These are phyloP conservation scores for Leccinellum luteum DNA, from an alignment of 768 basidiomycete genomes.

Conservation along the genomic window DNA sequence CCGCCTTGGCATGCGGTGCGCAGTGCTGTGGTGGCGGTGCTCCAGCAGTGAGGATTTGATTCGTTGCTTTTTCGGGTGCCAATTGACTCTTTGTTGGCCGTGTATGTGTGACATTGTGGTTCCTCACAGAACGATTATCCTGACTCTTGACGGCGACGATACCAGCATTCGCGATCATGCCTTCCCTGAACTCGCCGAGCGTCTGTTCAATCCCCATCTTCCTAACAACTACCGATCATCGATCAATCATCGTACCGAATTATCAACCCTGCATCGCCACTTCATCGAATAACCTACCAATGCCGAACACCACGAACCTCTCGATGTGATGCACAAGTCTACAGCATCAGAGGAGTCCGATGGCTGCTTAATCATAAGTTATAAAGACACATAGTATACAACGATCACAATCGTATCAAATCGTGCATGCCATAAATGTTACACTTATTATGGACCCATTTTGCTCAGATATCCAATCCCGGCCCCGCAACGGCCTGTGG, in stretches of 20 bases:
- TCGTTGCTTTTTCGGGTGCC: background rate
- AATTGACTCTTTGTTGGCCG: background rate
- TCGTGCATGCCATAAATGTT: background rate
- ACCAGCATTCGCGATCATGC: background rate
- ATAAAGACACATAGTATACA: slow-evolving; percentile 4
- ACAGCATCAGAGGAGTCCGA: background rate
- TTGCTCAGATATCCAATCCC: slow-evolving; percentile 21
- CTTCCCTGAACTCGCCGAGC: background rate
- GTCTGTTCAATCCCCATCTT: background rate
- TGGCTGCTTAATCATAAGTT: background rate
- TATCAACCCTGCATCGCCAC: no score
- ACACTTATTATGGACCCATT: background rate
- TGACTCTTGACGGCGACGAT: background rate
- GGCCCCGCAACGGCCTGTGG: slow-evolving; percentile 7
- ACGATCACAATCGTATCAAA: background rate
- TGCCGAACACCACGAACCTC: background rate
- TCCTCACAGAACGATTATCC: background rate
- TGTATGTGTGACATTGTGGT: background rate
- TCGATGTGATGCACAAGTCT: background rate
- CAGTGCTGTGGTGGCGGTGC: slow-evolving; percentile 4
- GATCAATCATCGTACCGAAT: background rate
- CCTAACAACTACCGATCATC: background rate
- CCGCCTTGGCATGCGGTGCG: background rate
- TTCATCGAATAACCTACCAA: background rate
- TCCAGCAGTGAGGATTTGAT: background rate